Conservation (phyloP, 176 grass and related monocot species). For the Phoenix roebelenii region DNA sequence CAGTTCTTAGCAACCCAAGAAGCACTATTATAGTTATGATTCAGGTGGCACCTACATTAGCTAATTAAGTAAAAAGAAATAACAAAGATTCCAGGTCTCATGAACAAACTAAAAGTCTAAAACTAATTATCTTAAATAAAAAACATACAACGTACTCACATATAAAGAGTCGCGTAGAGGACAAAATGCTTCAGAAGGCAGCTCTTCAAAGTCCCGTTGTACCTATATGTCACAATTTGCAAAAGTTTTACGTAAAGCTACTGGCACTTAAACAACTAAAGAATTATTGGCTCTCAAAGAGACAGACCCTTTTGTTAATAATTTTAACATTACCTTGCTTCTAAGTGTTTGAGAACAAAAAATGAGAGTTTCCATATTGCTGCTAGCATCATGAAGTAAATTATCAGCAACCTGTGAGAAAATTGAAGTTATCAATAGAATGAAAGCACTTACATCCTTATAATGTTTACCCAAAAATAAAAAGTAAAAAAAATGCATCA, state of each 20-base stretch:
- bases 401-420: constrained; percentile 73
- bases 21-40: too few species aligned
- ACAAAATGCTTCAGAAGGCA: constrained; percentile 81
- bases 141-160: constrained; percentile 31
- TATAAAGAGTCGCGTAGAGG: constrained; percentile 82
- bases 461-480: neutral
- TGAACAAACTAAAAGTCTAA: too few species aligned
- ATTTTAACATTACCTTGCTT: constrained; percentile 63
- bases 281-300: too few species aligned
- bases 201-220: constrained; percentile 97
- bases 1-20: too few species aligned
- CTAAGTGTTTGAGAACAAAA: constrained; percentile 98
- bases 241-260: too few species aligned
- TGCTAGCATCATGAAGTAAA: constrained; percentile 91
- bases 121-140: neutral
- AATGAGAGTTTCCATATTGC: constrained; percentile 90
- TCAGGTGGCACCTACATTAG: too few species aligned
- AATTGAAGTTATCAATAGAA: constrained; percentile 1
- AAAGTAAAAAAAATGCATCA: neutral
- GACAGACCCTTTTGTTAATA: too few species aligned
- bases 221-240: constrained; percentile 39
- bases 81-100: too few species aligned
- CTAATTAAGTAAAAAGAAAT: too few species aligned
- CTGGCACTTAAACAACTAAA: too few species aligned
- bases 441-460: neutral